Evolutionary conservation across 2,329 filamentous ascomycete genomes (phyloP).

Genomic region (Delphinella strobiligena): DNA sequence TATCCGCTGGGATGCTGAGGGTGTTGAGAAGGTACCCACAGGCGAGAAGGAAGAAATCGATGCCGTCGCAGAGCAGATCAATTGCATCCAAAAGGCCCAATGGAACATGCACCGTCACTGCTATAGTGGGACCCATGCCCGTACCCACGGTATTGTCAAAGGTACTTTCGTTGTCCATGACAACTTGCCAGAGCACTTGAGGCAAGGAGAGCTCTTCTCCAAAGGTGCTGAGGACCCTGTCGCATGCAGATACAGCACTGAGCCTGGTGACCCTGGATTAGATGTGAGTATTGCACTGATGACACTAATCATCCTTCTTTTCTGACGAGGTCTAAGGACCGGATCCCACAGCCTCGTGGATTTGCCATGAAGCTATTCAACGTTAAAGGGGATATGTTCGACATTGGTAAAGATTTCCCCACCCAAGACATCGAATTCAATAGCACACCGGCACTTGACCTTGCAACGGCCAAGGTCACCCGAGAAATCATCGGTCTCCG

Average conservation of each 20-base stretch:
- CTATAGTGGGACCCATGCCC: conserved; percentile 31
- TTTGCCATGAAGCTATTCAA: conserved; percentile 40
- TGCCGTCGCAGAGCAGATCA: conserved; percentile 34
- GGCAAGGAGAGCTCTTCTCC: conserved; percentile 28
- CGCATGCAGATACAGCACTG: conserved; percentile 26
- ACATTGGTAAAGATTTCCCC: conserved; percentile 22
- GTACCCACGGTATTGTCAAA: conserved; percentile 38
- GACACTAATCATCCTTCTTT: neutral
- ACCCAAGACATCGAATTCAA: conserved; percentile 39
- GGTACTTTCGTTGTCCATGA: conserved; percentile 31
- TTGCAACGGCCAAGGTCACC: conserved; percentile 34
- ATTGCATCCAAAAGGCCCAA: conserved; percentile 32
- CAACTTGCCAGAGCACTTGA: conserved; percentile 32
- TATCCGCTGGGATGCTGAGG: conserved; percentile 28
- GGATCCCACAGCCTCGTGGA: conserved; percentile 33
- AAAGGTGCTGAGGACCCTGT: conserved; percentile 22
- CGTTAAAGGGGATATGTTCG: conserved; percentile 31
- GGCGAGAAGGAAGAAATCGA: conserved; percentile 33
- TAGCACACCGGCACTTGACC: conserved; percentile 34
- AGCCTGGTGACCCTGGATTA: conserved; percentile 27
- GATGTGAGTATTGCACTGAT: conserved; percentile 16
- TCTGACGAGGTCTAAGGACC: conserved; percentile 16
- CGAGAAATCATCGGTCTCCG: conserved; percentile 32
- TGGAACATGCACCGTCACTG: conserved; percentile 30
- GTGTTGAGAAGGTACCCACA: conserved; percentile 28